Percentiles rank a stretch among this genome's conserved stretches.
Evolutionary conservation across 768 basidiomycete species (phyloP).

Genomic region (Podaxis sp.): DNA sequence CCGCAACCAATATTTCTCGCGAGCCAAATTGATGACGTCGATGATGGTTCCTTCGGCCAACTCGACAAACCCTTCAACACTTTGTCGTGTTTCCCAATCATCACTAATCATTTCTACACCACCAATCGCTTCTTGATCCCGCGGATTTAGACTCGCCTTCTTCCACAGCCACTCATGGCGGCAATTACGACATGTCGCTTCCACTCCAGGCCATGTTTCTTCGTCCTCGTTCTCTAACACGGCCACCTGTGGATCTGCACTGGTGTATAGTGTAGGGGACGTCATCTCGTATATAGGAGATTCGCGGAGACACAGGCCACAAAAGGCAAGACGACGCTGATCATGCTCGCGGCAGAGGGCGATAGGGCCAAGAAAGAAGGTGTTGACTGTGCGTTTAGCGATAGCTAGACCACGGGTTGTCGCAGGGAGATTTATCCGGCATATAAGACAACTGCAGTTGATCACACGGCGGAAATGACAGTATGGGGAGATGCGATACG

Average conservation of each 20-base stretch:
- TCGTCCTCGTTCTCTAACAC: slow-evolving; percentile 72
- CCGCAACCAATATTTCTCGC: slow-evolving; percentile 71
- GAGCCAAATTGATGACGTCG: slow-evolving; percentile 56
- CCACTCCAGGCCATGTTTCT: slow-evolving; percentile 58
- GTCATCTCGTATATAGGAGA: slow-evolving; percentile 37
- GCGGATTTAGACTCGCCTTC: slow-evolving; percentile 39
- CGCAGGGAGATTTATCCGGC: slow-evolving; percentile 61
- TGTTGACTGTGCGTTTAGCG: slow-evolving; percentile 39
- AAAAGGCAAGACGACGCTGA: slow-evolving; percentile 46
- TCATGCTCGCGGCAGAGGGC: slow-evolving; percentile 63
- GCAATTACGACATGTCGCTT: slow-evolving; percentile 66
- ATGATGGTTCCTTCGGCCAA: slow-evolving; percentile 63
- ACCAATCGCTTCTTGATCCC: slow-evolving; percentile 57
- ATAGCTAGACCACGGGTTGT: slow-evolving; percentile 43
- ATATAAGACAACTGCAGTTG: slow-evolving; percentile 53
- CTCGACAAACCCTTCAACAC: slow-evolving; percentile 69
- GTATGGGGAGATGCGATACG: slow-evolving; percentile 43
- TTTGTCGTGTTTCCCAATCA: slow-evolving; percentile 68
- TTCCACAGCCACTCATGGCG: slow-evolving; percentile 64
- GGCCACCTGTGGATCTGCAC: slow-evolving; percentile 28
- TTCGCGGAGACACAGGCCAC: slow-evolving; percentile 68
- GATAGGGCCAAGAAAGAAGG: slow-evolving; percentile 41
- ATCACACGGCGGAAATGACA: slow-evolving; percentile 61
- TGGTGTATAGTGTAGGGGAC: slow-evolving; percentile 12
- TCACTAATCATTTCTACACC: slow-evolving; percentile 31